Conservation (phyloP, 1,139 yeast species). For the Yamadazyma friedrichii region DNA sequence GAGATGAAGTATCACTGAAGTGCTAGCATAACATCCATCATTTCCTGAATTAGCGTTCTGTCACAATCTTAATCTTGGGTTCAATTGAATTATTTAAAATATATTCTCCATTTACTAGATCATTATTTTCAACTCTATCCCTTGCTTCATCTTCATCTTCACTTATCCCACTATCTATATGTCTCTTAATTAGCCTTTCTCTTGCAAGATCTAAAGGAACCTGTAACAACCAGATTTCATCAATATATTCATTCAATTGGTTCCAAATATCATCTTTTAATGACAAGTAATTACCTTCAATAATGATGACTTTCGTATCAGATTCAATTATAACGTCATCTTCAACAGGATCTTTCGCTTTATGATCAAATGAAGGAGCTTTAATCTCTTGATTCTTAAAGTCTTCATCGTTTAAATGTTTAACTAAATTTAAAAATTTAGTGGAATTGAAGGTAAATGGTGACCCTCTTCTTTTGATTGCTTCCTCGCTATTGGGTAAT, state of each 20-base stretch:
- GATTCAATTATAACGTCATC: constrained; percentile 46
- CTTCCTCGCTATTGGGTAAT: constrained; percentile 54
- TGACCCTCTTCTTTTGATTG: constrained; percentile 72
- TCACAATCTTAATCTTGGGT: constrained; percentile 9
- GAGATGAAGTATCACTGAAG: no score
- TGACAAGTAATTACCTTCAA: constrained; percentile 67
- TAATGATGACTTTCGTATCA: constrained; percentile 47
- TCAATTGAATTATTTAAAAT: constrained; percentile 42
- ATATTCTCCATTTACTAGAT: constrained; percentile 62
- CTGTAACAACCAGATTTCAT: constrained; percentile 46
- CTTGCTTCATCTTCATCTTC: constrained; percentile 55
- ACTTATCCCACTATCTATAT: constrained; percentile 68
- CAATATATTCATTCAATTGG: constrained; percentile 33
- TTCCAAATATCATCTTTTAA: constrained; percentile 53
- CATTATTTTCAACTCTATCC: constrained; percentile 65
- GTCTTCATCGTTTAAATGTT: constrained; percentile 17
- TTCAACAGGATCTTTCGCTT: constrained; percentile 61
- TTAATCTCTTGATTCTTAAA: constrained; percentile 20
- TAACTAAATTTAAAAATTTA: constrained; percentile 27
- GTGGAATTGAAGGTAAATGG: constrained; percentile 78
- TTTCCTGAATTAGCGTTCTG: no score
- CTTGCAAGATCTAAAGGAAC: constrained; percentile 48
- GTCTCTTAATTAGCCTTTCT: constrained; percentile 66
- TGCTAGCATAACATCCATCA: no score
- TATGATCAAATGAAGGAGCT: constrained; percentile 81